phyloP scores from a whole-genome alignment of 2,329 filamentous ascomycete genomes.

The Epichloe glyceriae region DNA sequence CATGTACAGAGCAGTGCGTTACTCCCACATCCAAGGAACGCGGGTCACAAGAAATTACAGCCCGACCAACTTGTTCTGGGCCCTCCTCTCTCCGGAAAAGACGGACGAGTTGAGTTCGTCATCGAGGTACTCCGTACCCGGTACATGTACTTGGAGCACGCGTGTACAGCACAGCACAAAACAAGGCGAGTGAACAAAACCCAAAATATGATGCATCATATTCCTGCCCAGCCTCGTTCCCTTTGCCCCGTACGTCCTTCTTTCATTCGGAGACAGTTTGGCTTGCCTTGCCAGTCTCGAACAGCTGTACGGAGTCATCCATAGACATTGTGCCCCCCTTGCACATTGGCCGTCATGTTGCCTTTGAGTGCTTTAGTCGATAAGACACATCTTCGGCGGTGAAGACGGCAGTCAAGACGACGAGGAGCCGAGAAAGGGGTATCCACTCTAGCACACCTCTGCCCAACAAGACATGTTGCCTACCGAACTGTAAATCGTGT shows the following conservation, averaged over 20 bases:
- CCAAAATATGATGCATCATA: slow-evolving; percentile 3
- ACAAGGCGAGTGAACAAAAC: background rate
- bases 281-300: background rate
- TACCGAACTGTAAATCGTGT: too few relatives aligned
- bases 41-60: too few relatives aligned
- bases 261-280: background rate
- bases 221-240: background rate
- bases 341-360: background rate
- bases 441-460: background rate
- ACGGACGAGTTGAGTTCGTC: too few relatives aligned
- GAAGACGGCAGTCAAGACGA: too few relatives aligned
- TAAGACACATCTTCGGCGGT: background rate
- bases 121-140: too few relatives aligned
- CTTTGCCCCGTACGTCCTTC: background rate
- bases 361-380: too few relatives aligned
- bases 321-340: background rate
- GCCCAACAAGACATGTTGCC: too few relatives aligned
- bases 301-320: too few relatives aligned
- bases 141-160: too few relatives aligned
- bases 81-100: too few relatives aligned
- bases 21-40: too few relatives aligned
- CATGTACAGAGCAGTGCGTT: background rate
- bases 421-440: background rate
- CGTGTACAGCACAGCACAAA: background rate
- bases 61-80: too few relatives aligned